These are phyloP conservation scores for Coffea canephora DNA, from an alignment of 257 asterid genomes.

Conservation along the genomic window DNA sequence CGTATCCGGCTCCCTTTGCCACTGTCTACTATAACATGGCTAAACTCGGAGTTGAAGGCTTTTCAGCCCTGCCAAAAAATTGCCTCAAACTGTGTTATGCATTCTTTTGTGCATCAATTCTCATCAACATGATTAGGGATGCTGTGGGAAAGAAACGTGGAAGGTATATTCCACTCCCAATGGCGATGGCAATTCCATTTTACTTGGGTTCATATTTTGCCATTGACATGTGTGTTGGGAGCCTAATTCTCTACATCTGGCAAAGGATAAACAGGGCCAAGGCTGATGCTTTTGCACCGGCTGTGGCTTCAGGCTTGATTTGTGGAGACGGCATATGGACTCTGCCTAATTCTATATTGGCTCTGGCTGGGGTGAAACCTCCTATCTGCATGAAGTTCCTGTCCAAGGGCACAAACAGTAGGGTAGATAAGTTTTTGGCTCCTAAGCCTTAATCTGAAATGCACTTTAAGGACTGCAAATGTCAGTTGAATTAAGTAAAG, in stretches of 20 bases:
- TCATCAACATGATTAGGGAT: constrained; percentile 48
- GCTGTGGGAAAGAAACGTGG: constrained; percentile 42
- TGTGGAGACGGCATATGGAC: constrained; percentile 75
- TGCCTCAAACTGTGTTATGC: constrained; percentile 56
- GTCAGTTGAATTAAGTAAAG: neutral
- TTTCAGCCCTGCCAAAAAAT: constrained; percentile 53
- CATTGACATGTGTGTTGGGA: constrained; percentile 70
- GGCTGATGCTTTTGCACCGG: constrained; percentile 61
- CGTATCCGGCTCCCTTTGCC: constrained; percentile 62
- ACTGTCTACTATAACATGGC: constrained; percentile 54
- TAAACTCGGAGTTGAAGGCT: constrained; percentile 63
- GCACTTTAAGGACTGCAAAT: neutral
- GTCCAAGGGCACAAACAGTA: constrained; percentile 37
- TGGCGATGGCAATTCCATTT: constrained; percentile 81
- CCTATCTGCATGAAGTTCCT: constrained; percentile 74
- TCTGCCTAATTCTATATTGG: constrained; percentile 47
- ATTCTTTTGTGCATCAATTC: constrained; percentile 54
- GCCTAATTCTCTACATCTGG: constrained; percentile 58
- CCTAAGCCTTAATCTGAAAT: neutral
- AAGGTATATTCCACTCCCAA: constrained; percentile 58
- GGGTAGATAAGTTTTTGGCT: constrained; percentile 33
- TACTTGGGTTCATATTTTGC: constrained; percentile 56
- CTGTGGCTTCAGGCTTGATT: constrained; percentile 63
- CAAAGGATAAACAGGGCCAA: constrained; percentile 44
- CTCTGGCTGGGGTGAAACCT: constrained; percentile 55